These are phyloP conservation scores for Curvularia lunata DNA, from an alignment of 2,329 filamentous ascomycete species.

Conservation along the genomic window DNA sequence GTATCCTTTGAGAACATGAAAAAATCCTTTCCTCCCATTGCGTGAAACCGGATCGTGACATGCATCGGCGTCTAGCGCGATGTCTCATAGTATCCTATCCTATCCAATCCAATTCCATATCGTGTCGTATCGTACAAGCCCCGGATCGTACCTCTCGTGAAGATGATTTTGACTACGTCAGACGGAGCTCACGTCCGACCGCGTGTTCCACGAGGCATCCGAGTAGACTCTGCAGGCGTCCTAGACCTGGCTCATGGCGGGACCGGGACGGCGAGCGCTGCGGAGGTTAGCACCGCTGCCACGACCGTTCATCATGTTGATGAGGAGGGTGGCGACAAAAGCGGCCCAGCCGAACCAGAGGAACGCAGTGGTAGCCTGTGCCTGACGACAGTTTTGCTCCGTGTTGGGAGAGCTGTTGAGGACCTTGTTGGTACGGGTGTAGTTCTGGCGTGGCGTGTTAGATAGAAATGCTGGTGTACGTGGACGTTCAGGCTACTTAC, in stretches of 20 bases:
- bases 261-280: conserved; percentile 55
- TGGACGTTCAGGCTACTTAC: conserved; percentile 50
- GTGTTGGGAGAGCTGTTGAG: conserved; percentile 66
- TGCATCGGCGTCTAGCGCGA: conserved; percentile 14
- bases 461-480: background rate
- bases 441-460: conserved; percentile 42
- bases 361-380: conserved; percentile 77
- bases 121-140: conserved; percentile 6
- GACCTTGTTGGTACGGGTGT: conserved; percentile 61
- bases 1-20: conserved; percentile 1
- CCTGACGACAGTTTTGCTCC: conserved; percentile 72
- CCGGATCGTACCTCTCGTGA: background rate
- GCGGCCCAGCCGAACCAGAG: conserved; percentile 77
- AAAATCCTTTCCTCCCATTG: background rate
- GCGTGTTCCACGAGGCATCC: conserved; percentile 37
- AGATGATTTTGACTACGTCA: conserved; percentile 6
- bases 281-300: conserved; percentile 55
- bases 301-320: conserved; percentile 62
- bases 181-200: conserved; percentile 22
- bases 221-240: conserved; percentile 32
- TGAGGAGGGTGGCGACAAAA: conserved; percentile 62
- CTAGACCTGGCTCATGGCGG: conserved; percentile 64
- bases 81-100: background rate
- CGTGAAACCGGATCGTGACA: background rate
- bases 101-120: background rate